Percentiles rank a stretch among this genome's conserved stretches.
phyloP scores from a whole-genome alignment of 2,329 filamentous ascomycete genomes.

The Cladosporium sp. region DNA sequence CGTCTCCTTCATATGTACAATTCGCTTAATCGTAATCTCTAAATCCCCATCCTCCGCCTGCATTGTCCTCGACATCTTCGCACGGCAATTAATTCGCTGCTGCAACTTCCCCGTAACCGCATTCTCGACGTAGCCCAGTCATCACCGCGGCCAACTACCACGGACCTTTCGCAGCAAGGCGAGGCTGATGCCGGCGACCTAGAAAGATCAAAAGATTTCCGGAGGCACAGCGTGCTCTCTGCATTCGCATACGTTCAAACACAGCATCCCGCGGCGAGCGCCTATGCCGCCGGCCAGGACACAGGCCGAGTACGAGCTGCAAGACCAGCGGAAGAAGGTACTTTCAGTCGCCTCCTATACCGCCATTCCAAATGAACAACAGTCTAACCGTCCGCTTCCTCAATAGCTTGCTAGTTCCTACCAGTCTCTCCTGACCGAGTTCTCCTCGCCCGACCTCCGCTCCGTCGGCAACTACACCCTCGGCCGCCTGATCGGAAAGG shows the following conservation, averaged over 20 bases:
- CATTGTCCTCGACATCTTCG: too few relatives aligned
- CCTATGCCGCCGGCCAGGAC: constrained; percentile 32
- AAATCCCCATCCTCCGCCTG: background rate
- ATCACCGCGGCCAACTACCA: background rate
- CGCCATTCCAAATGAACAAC: background rate
- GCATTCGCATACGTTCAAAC: background rate
- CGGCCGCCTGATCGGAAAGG: constrained; percentile 89
- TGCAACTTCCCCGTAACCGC: background rate
- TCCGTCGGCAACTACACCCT: constrained; percentile 93
- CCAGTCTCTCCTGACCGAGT: constrained; percentile 93
- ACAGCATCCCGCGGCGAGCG: constrained; percentile 5
- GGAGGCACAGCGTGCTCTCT: constrained; percentile 4
- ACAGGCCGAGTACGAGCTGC: constrained; percentile 31
- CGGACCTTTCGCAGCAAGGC: background rate
- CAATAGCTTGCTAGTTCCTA: constrained; percentile 90
- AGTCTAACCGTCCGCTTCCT: constrained; percentile 3
- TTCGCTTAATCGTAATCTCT: background rate
- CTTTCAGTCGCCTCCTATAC: background rate
- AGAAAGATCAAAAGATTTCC: background rate
- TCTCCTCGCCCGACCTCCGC: constrained; percentile 83
- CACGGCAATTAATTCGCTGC: too few relatives aligned
- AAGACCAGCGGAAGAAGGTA: constrained; percentile 34
- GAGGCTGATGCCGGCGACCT: constrained; percentile 8
- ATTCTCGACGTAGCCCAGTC: background rate
- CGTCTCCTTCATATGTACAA: background rate